Conservation (phyloP, 768 basidiomycete species). For the Peribolospora kevripleyi region DNA sequence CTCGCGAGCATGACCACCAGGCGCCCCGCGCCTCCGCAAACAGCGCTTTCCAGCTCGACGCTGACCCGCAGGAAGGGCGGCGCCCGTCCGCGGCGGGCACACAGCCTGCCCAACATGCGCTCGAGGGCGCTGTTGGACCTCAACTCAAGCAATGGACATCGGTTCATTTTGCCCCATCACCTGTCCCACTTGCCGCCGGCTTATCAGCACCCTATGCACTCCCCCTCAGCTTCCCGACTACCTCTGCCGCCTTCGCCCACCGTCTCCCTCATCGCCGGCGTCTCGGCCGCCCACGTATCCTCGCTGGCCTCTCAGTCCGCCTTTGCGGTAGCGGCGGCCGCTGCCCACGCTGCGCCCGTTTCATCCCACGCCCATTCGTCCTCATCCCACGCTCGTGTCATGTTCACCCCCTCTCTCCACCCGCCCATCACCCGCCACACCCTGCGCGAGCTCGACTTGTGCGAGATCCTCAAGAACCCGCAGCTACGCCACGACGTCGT, state of each 20-base stretch:
- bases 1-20: too few species aligned
- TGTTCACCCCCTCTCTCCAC: slow-evolving; percentile 26
- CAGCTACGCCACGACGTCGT: slow-evolving; percentile 37
- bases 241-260: not conserved
- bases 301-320: not conserved
- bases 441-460: slow-evolving; percentile 60
- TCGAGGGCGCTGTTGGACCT: too few species aligned
- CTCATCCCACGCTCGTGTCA: not conserved
- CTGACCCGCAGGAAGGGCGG: too few species aligned
- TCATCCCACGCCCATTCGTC: not conserved
- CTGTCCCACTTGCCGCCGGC: not conserved
- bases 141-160: too few species aligned
- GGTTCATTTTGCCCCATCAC: not conserved
- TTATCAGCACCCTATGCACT: not conserved
- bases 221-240: slow-evolving; percentile 1
- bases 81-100: too few species aligned
- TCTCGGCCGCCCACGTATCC: not conserved
- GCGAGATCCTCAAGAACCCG: slow-evolving; percentile 63
- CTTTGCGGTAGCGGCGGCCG: not conserved
- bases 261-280: too few species aligned
- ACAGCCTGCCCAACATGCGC: too few species aligned
- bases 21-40: too few species aligned
- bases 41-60: too few species aligned
- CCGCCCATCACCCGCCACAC: slow-evolving; percentile 66
- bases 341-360: not conserved